Base-by-base conservation (phyloP, 805 yeast genomes). In the Komagataella populi region DNA sequence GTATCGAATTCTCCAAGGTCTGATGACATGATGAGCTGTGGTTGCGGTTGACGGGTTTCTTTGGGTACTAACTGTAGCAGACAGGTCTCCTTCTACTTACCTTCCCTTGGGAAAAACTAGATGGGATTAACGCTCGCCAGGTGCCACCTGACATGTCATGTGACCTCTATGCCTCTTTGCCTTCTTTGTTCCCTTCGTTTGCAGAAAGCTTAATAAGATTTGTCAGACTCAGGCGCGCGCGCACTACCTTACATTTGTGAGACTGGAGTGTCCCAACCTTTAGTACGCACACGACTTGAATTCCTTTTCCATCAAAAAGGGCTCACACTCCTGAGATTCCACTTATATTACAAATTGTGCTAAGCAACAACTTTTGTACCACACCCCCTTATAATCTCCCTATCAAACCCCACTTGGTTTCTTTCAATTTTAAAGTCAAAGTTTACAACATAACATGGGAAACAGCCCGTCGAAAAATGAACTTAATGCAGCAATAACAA, bases 1-100 rank as follows among this genome's bases (percentile, higher is more conserved):
- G 68, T 71, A 51, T 77, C 83, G 58, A 77, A 77, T 55, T 77
- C 81, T 4, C 52, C 57, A 7, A 65, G 53, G 45, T 61, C 65
- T 22, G 59, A 53, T 55, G 59, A 30, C 39, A 30, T 30, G 39
- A 30, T 30, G 12, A 30, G 39, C n/a, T 6, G n/a, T 30, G 14
- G 4, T 30, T 30, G 39, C 39, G 14, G 39, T 30, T 30, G 39
- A 30, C 4, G 36, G n/a, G 12, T 10, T 20, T 1, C 20, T 20
- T 20, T 20, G 20, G 20, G 20, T 20, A 20, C 20, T 20, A 20
- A 20, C 20, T 20, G 20, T 20, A 20, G 4, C 20, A 20, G 20
- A 3, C 20, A 20, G 20, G 20, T 20, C 20, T 20, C 20, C 20
- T 20, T 20, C 20, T 20, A 20, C 20, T 8, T 8, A 4, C 39